Evolutionary conservation across 139 green algal species (phyloP).

Genomic region (Chlamydomonas applanata): DNA sequence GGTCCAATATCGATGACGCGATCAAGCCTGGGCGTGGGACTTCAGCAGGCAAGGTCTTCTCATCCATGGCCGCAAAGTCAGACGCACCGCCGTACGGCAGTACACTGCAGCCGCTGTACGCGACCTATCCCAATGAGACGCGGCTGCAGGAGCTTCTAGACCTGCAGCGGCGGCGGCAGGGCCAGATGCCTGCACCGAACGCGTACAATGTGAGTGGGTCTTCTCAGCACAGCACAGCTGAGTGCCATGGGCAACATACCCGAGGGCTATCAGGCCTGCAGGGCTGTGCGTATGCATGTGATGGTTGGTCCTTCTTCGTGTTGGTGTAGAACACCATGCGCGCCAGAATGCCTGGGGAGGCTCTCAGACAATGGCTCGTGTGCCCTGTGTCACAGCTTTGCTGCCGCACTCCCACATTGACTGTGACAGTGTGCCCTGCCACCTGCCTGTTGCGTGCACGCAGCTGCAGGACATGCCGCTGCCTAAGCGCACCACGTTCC

Average conservation of each 20-base stretch:
- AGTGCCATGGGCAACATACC: too few relatives aligned
- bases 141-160: slow-evolving; percentile 43
- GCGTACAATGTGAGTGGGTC: slow-evolving; percentile 14
- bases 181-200: slow-evolving; percentile 18
- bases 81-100: slow-evolving; percentile 4
- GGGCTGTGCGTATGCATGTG: too few relatives aligned
- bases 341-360: too few relatives aligned
- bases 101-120: slow-evolving; percentile 24
- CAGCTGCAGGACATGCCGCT: background rate
- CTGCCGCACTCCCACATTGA: too few relatives aligned
- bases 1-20: slow-evolving; percentile 15
- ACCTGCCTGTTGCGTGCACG: background rate
- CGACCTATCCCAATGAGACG: slow-evolving; percentile 38
- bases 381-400: too few relatives aligned
- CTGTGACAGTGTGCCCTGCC: too few relatives aligned
- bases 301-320: too few relatives aligned
- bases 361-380: too few relatives aligned
- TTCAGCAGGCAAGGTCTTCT: slow-evolving; percentile 14
- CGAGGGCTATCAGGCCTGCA: too few relatives aligned
- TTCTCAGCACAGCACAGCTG: background rate
- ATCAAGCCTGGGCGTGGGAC: slow-evolving; percentile 21
- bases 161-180: slow-evolving; percentile 27
- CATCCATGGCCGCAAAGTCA: slow-evolving; percentile 22
- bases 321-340: too few relatives aligned
- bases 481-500: slow-evolving; percentile 22